Conservation (phyloP, 2,329 filamentous ascomycete genomes). For the Curvularia lunata region DNA sequence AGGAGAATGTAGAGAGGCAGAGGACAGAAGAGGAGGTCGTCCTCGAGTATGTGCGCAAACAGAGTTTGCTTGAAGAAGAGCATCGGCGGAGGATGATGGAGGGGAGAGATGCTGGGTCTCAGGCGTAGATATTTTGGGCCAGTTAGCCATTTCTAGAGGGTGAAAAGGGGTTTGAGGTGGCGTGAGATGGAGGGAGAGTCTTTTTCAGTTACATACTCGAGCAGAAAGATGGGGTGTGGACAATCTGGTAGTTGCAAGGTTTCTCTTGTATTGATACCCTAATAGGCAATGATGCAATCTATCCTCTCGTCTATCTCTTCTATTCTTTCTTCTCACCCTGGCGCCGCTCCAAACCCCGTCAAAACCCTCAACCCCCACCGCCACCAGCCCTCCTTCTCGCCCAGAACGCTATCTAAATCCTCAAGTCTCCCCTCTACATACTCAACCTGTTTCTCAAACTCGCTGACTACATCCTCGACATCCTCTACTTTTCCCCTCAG, state of each 20-base stretch:
- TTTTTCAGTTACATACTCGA: neutral
- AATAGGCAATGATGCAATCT: neutral
- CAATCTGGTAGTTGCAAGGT: neutral
- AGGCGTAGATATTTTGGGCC: neutral
- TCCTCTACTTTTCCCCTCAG: slow-evolving; percentile 83
- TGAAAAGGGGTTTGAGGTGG: neutral
- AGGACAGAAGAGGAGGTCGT: slow-evolving; percentile 72
- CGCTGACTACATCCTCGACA: slow-evolving; percentile 79
- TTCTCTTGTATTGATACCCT: slow-evolving; percentile 9
- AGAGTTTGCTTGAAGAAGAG: slow-evolving; percentile 70
- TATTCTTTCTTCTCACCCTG: neutral
- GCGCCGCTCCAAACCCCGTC: slow-evolving; percentile 3
- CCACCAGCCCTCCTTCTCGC: slow-evolving; percentile 45
- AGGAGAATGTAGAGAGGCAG: slow-evolving; percentile 51
- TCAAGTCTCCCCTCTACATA: slow-evolving; percentile 54
- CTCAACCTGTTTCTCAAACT: slow-evolving; percentile 74
- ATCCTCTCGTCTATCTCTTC: no score
- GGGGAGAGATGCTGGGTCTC: slow-evolving; percentile 19
- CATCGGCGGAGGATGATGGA: slow-evolving; percentile 24
- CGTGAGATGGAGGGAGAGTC: neutral
- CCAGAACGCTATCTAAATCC: slow-evolving; percentile 64
- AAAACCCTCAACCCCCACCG: slow-evolving; percentile 33
- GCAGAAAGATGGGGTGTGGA: neutral
- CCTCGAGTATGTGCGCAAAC: slow-evolving; percentile 77
- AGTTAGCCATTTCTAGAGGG: no score